Evolutionary conservation across 495 filamentous ascomycete genomes (phyloP).

Genomic region (Neurospora sublineolata): DNA sequence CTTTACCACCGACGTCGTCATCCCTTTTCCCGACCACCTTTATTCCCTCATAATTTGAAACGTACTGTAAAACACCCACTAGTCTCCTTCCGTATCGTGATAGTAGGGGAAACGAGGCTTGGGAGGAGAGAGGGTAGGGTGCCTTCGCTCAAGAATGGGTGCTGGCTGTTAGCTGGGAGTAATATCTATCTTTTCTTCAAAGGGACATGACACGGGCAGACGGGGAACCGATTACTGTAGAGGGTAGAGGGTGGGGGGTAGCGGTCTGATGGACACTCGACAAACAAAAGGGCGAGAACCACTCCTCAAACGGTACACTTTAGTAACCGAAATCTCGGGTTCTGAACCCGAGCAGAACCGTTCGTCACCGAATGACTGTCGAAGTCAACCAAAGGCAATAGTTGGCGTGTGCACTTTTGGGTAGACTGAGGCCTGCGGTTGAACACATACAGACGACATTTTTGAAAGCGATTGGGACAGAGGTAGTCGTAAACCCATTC

Average conservation of each 20-base stretch:
- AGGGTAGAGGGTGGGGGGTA: not conserved
- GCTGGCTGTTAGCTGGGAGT: not conserved
- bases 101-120: not conserved
- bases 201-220: not conserved
- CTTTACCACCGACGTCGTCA: not conserved
- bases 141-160: not conserved
- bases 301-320: not conserved
- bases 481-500: not conserved
- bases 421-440: not conserved
- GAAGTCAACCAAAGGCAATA: not conserved
- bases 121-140: not conserved
- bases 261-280: not conserved
- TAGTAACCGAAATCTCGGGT: not conserved
- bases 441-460: not conserved
- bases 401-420: not conserved
- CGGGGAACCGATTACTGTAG: not conserved
- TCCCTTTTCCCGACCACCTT: not conserved
- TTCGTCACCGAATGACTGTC: not conserved
- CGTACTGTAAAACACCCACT: not conserved
- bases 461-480: not conserved
- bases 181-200: not conserved
- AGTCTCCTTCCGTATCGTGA: not conserved
- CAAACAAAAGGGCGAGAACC: not conserved
- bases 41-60: not conserved
- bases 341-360: not conserved